Evolutionary conservation across 495 filamentous ascomycete genomes (phyloP).

Genomic region (Penicillium ucsense): DNA sequence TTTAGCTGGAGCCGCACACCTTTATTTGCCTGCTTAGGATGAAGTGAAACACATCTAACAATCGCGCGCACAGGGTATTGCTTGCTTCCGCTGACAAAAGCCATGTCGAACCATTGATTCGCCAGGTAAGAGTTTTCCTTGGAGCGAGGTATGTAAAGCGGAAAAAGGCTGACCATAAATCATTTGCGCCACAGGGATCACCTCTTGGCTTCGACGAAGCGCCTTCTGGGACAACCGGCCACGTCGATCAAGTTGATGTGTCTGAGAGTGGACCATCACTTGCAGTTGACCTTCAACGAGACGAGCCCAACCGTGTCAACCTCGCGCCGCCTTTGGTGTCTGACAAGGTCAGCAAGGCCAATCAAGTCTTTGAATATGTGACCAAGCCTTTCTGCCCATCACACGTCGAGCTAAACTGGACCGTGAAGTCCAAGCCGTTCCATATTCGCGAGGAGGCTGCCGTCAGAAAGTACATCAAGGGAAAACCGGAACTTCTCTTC

Average conservation of each 20-base stretch:
- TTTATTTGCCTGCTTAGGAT: no score
- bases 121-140: neutral
- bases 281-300: neutral
- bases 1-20: no score
- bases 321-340: no score
- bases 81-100: no score
- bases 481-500: neutral
- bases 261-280: neutral
- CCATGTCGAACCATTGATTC: neutral
- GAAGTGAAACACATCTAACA: no score
- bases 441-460: neutral
- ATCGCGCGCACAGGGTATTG: no score
- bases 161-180: no score
- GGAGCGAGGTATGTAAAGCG: no score
- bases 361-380: no score
- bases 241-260: neutral
- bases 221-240: neutral
- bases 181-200: neutral
- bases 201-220: neutral
- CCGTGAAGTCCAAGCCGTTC: conserved; percentile 1
- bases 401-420: conserved; percentile 10
- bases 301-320: no score
- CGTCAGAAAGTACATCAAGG: neutral
- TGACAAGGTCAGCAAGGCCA: no score
- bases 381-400: no score